Conservation (phyloP, 176 grass and related monocot genomes). For the Eragrostis curvula region DNA sequence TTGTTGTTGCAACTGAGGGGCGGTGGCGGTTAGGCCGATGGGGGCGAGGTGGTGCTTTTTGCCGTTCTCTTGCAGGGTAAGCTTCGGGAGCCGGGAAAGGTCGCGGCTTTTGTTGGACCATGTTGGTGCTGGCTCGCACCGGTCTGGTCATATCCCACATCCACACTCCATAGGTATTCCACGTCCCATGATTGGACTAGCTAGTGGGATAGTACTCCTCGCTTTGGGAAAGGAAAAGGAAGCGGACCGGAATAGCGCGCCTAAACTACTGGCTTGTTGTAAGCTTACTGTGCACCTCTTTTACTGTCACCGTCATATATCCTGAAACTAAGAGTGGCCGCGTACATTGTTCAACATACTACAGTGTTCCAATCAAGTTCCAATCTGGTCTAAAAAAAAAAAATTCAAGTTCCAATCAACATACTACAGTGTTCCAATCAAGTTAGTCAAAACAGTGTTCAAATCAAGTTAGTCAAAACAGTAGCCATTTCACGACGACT, state of each 20-base stretch:
- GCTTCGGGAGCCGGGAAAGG: not conserved
- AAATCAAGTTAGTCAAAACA: no score
- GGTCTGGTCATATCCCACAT: not conserved
- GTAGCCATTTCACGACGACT: no score
- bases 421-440: no score
- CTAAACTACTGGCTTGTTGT: not conserved
- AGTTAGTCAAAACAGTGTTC: no score
- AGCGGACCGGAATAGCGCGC: not conserved
- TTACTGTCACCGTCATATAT: not conserved
- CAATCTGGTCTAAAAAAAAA: no score
- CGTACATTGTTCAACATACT: no score
- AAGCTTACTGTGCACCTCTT: not conserved
- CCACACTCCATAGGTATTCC: not conserved
- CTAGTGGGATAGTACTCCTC: not conserved
- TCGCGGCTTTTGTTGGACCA: slow-evolving; percentile 14
- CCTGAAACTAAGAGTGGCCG: not conserved
- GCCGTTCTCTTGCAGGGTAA: not conserved
- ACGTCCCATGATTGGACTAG: not conserved
- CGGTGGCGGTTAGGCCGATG: no score
- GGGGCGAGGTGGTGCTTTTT: not conserved
- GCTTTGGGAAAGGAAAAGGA: not conserved
- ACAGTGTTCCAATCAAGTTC: no score
- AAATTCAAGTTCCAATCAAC: no score
- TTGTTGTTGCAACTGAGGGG: not conserved
- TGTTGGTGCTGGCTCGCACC: not conserved